Evolutionary conservation across 2,329 filamentous ascomycete species (phyloP).

Genomic region (Fusarium nanum): DNA sequence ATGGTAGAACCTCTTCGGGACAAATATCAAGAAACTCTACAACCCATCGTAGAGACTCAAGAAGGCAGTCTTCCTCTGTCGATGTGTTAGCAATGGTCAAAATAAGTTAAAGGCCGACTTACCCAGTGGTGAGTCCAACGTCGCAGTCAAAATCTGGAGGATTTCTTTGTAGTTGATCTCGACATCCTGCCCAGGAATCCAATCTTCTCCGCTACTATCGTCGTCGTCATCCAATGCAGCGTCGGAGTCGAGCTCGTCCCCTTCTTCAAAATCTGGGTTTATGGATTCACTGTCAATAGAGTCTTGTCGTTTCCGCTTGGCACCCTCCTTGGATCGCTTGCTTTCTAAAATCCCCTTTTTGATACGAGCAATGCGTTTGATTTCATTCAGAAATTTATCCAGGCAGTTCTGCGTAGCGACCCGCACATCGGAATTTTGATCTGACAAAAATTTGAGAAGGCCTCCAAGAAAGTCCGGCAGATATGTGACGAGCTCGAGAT

Average conservation of each 20-base stretch:
- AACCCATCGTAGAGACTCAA: conserved; percentile 94
- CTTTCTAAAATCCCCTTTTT: conserved; percentile 94
- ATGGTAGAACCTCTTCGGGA: conserved; percentile 93
- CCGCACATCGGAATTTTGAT: conserved; percentile 93
- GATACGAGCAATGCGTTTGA: conserved; percentile 91
- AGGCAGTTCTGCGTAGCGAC: conserved; percentile 89
- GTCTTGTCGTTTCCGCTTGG: conserved; percentile 75
- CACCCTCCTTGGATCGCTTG: conserved; percentile 75
- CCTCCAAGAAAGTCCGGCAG: conserved; percentile 92
- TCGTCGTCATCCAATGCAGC: conserved; percentile 68
- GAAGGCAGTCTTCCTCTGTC: conserved; percentile 87
- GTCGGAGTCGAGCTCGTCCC: conserved; percentile 69
- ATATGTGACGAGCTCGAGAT: conserved; percentile 92
- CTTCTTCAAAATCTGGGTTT: conserved; percentile 68
- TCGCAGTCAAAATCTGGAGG: conserved; percentile 89
- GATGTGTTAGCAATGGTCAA: conserved; percentile 23
- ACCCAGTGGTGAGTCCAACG: conserved; percentile 86
- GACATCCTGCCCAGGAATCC: conserved; percentile 97
- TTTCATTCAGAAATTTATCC: conserved; percentile 91
- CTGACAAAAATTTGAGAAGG: conserved; percentile 90
- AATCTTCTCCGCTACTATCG: conserved; percentile 83
- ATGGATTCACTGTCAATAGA: conserved; percentile 75
- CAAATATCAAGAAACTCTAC: conserved; percentile 97
- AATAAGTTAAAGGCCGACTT: conserved; percentile 43
- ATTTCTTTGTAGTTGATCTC: conserved; percentile 94